These are phyloP conservation scores for Tagetes erecta DNA, from an alignment of 129 eudicot genomes.

Conservation along the genomic window DNA sequence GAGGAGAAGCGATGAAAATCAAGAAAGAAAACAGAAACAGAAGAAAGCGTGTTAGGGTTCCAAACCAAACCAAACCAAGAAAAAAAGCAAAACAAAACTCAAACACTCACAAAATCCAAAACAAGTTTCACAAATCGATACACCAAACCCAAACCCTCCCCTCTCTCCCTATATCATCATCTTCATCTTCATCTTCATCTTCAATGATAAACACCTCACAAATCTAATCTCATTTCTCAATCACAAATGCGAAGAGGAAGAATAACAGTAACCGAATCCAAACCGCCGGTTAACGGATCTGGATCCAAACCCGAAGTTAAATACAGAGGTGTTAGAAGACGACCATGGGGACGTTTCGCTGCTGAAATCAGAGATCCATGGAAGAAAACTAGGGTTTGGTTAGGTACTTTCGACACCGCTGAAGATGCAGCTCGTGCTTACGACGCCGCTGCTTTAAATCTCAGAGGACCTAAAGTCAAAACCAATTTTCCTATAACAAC, in stretches of 20 bases:
- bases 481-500: constrained; percentile 37
- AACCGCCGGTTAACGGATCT: background rate
- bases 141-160: constrained; percentile 14
- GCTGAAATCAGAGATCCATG: constrained; percentile 49
- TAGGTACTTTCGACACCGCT: constrained; percentile 47
- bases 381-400: constrained; percentile 44
- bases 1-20: constrained; percentile 1
- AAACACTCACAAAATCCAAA: constrained; percentile 12
- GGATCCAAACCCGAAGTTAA: constrained; percentile 27
- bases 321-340: constrained; percentile 28
- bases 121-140: constrained; percentile 19
- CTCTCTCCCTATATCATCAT: background rate
- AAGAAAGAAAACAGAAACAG: background rate
- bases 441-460: constrained; percentile 39
- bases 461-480: constrained; percentile 42
- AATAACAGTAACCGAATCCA: background rate
- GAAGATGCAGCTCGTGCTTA: constrained; percentile 46
- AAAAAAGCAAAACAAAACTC: constrained; percentile 1
- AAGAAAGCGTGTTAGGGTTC: constrained; percentile 23
- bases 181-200: background rate
- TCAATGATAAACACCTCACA: too few species aligned
- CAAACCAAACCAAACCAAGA: background rate
- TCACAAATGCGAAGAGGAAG: constrained; percentile 20
- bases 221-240: too few species aligned
- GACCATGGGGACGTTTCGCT: constrained; percentile 48